Base-by-base conservation (phyloP, 1,284 basidiomycete genomes). In the Ganoderma sinense region DNA sequence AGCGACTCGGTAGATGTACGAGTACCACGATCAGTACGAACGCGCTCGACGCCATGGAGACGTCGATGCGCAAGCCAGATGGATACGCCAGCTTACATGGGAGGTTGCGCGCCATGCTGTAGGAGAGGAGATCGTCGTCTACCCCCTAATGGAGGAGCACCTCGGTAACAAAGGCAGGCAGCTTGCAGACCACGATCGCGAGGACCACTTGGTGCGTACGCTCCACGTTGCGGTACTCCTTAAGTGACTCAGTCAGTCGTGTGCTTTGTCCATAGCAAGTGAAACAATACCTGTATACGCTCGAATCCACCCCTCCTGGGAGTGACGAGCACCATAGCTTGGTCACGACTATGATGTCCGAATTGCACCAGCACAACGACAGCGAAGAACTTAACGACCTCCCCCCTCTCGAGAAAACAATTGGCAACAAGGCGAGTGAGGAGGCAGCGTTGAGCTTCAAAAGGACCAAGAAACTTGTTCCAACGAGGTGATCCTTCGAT, bases 41-140 rank as follows among this genome's bases (percentile, higher is more conserved):
- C 82, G 83, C 41, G 82, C 84, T 4, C 59, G 70, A 68, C 20
- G 74, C 0, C 69, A 70, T 14, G 85, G 84, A 4, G 82, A 90
- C 74, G 68, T 78, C 31, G 85, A 86, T 36, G 83, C 83, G 0
- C 87, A 89, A 75, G 81, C 79, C 6, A 85, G 88, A 31, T 91
- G 88, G 87, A 83, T 86, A 0, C 83, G 84, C 59, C 88, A 89
- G 74, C 80, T 90, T 2, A 84, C 80, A 1, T 90, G 88, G 89
- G 88, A 89, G 78, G 81, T 90, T 53, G 88, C 87, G 0, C 83
- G 88, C 0, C 89, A 91, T 73, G 87, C 90, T 5, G 85, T 89
- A 2, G 89, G 87, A 6, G 90, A 91, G 76, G 90, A 92, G 77
- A 85, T 91, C 61, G 84, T 92, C 26, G 86, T 91, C 1, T 91